A percentile compares a stretch with the other conserved stretches of the same genome.
phyloP scores from a whole-genome alignment of 2,329 filamentous ascomycete species.

The Sporothrix phasma region DNA sequence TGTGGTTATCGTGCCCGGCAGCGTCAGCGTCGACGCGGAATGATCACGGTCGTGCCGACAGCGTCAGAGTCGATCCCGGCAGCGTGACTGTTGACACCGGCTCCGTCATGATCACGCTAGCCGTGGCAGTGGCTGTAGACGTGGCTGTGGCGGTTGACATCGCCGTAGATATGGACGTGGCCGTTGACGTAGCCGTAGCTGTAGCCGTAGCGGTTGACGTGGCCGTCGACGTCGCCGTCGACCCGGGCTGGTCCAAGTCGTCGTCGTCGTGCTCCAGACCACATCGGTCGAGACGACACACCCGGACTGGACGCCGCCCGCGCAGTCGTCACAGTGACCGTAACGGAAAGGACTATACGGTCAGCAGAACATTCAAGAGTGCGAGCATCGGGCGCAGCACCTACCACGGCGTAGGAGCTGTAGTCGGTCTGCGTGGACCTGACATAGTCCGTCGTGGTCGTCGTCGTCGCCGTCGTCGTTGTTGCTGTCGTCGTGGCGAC shows the following conservation, averaged over 20 bases:
- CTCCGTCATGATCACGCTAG: no score
- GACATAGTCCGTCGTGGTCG: not conserved
- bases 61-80: no score
- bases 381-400: not conserved
- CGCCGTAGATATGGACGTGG: no score
- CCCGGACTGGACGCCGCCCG: not conserved
- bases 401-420: slow-evolving; percentile 9
- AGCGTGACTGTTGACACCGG: no score
- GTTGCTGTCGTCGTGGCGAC: slow-evolving; percentile 4
- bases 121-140: no score
- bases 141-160: no score
- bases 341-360: slow-evolving; percentile 9
- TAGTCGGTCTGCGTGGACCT: not conserved
- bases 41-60: not conserved
- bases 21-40: slow-evolving; percentile 16
- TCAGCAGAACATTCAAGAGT: not conserved
- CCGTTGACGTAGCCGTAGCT: no score
- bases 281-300: slow-evolving; percentile 5
- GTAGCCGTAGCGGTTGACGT: not conserved
- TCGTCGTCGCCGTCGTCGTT: no score
- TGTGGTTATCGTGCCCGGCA: slow-evolving; percentile 10
- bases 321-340: not conserved
- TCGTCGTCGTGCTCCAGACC: slow-evolving; percentile 7
- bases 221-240: not conserved
- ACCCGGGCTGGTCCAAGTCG: not conserved